Conservation (phyloP, 2,329 filamentous ascomycete species). For the Aspergillus oerlinghausenensis region DNA sequence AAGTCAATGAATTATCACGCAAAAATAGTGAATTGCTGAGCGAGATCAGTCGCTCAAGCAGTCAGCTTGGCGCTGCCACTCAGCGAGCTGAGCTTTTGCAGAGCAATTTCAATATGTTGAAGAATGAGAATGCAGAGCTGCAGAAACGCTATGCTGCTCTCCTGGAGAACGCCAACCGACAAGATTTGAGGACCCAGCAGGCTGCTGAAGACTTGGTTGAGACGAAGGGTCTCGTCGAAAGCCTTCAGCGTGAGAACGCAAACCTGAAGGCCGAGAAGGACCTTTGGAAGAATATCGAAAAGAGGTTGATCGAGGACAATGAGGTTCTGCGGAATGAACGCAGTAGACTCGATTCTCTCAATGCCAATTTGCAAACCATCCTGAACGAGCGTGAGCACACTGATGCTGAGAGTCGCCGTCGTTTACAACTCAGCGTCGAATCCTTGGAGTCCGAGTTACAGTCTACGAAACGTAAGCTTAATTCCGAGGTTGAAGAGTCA, state of each 20-base stretch:
- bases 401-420: conserved; percentile 75
- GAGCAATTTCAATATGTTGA: conserved; percentile 76
- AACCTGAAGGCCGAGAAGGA: conserved; percentile 95
- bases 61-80: conserved; percentile 73
- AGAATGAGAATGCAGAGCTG: conserved; percentile 78
- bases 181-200: conserved; percentile 86
- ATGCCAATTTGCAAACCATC: conserved; percentile 79
- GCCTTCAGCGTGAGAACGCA: conserved; percentile 81
- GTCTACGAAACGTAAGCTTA: conserved; percentile 74
- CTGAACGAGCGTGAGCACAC: conserved; percentile 86
- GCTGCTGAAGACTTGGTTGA: conserved; percentile 91
- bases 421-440: conserved; percentile 74
- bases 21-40: conserved; percentile 80
- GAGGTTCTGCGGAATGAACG: conserved; percentile 80
- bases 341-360: conserved; percentile 72
- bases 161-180: conserved; percentile 79
- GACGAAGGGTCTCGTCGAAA: conserved; percentile 73
- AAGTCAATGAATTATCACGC: conserved; percentile 72
- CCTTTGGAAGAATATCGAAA: conserved; percentile 89
- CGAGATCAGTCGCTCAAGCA: conserved; percentile 73
- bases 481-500: conserved; percentile 74
- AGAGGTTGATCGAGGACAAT: conserved; percentile 81
- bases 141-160: conserved; percentile 75
- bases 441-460: conserved; percentile 72
- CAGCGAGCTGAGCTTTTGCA: conserved; percentile 88